Percentiles rank a stretch among this genome's conserved stretches.
Evolutionary conservation across 768 basidiomycete genomes (phyloP).

Genomic region (Dacryopinax spathularia): DNA sequence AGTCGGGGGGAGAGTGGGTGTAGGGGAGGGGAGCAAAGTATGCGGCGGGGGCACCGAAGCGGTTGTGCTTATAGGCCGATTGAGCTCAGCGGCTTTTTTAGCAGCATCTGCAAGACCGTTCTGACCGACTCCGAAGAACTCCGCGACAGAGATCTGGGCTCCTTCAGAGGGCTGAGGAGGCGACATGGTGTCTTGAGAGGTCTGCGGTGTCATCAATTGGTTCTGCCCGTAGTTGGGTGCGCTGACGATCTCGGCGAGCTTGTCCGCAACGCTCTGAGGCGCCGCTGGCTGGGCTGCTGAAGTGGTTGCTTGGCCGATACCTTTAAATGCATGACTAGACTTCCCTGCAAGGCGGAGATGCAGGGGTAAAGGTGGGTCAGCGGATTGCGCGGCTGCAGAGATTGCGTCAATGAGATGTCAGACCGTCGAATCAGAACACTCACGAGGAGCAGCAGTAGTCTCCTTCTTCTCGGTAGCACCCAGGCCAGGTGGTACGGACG

Average conservation of each 20-base stretch:
- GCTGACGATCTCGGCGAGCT: not conserved
- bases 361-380: not conserved
- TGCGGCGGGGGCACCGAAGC: not conserved
- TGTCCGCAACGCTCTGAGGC: not conserved
- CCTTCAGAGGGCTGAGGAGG: not conserved
- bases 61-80: not conserved
- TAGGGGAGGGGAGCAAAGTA: not conserved
- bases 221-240: not conserved
- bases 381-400: not conserved
- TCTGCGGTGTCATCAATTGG: not conserved
- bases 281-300: not conserved
- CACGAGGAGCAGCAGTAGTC: not conserved
- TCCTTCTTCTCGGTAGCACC: not conserved
- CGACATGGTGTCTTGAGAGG: not conserved
- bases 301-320: not conserved
- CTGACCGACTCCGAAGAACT: not conserved
- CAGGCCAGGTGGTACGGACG: not conserved
- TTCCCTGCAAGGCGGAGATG: not conserved
- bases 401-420: not conserved
- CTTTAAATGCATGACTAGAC: not conserved
- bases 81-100: not conserved
- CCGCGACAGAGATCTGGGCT: not conserved
- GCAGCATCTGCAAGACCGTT: not conserved
- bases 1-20: not conserved
- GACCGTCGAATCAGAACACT: not conserved